Base-by-base conservation (phyloP, 495 filamentous ascomycete species). In the Tetracladium setigerum region DNA sequence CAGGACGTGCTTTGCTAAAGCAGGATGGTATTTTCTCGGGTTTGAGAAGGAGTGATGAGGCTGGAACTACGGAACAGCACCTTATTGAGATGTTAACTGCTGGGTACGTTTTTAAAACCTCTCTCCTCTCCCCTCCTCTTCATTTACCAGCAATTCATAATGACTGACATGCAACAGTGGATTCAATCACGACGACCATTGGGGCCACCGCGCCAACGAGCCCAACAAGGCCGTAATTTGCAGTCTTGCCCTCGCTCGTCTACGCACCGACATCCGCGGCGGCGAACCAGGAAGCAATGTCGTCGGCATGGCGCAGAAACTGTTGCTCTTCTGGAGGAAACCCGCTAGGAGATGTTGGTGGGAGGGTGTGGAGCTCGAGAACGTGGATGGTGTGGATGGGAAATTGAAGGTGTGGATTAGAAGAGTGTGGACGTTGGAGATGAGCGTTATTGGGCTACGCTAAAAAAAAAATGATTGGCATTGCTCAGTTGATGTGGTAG, bases 41-140 rank as follows among this genome's bases (percentile, higher is more conserved):
- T 0, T 64, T 99, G 38, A 83, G 89, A 62, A 87, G 89, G 64
- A 96, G 94, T 58, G 92, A 97, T 53, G 92, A 97, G 66, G 77
- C 84, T 13, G 92, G 92, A 7, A 96, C 92, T 18, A 99, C 92
- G 0, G 92, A 99, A 64, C 94, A 95, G 63, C 92, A 99, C 70
- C 70, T 99, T 39, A 97, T 99, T 60, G 92, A 99, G 70, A 99
- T 99, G 92, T 66, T 99, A 70, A 99, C 92, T 17, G 92, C 92
- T 58, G 92, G 91, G 91, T 97, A 70, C 66, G 80, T 67, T 47
- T 30, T 34, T 34, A 8, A 34, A 9, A 8, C 37, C 37, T 15
- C 8, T 39, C 37, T 15, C 16, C 24, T 24, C 47, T 50, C 30
- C 38, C 27, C 30, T 52, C 14, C 47, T 51, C 32, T 43, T 2